Conservation (phyloP, 208 protist genomes). For the Acanthamoeba lenticulata region DNA sequence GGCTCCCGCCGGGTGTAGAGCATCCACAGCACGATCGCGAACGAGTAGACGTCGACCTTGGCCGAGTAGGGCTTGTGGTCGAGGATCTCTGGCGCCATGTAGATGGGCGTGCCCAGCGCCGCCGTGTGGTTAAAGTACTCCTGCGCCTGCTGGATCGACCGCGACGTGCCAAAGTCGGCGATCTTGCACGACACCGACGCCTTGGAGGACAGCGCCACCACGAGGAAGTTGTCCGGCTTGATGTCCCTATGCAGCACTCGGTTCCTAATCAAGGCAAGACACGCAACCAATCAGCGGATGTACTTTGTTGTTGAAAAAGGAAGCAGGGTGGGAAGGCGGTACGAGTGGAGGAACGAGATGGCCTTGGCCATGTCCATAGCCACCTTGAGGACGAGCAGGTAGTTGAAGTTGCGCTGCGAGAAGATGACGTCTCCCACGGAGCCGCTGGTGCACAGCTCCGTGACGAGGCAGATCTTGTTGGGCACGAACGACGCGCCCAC, state of each 20-base stretch:
- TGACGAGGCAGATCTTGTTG: conserved; percentile 7
- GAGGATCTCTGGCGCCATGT: conserved; percentile 56
- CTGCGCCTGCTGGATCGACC: background rate
- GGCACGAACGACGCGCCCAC: conserved; percentile 20
- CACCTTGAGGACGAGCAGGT: conserved; percentile 34
- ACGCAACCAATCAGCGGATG: background rate
- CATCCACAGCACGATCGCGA: conserved; percentile 28
- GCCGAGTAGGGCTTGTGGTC: conserved; percentile 52
- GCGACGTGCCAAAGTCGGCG: conserved; percentile 55
- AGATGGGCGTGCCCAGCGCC: conserved; percentile 52
- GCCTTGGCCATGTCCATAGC: conserved; percentile 55
- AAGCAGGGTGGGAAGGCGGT: too few species aligned
- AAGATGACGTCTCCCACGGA: background rate
- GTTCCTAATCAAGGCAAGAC: background rate
- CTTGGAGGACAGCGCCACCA: background rate
- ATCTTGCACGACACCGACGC: conserved; percentile 33
- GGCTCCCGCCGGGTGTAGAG: conserved; percentile 54
- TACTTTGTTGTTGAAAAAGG: too few species aligned
- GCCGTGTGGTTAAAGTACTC: conserved; percentile 54
- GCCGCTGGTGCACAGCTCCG: conserved; percentile 1
- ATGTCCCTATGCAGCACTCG: background rate
- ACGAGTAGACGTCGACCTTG: conserved; percentile 46
- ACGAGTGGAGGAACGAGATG: conserved; percentile 30
- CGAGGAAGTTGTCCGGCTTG: conserved; percentile 50
- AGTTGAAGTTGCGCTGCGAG: background rate